phyloP scores from a whole-genome alignment of 371 early-diverging fungal genomes.

The Zychaea mexicana region DNA sequence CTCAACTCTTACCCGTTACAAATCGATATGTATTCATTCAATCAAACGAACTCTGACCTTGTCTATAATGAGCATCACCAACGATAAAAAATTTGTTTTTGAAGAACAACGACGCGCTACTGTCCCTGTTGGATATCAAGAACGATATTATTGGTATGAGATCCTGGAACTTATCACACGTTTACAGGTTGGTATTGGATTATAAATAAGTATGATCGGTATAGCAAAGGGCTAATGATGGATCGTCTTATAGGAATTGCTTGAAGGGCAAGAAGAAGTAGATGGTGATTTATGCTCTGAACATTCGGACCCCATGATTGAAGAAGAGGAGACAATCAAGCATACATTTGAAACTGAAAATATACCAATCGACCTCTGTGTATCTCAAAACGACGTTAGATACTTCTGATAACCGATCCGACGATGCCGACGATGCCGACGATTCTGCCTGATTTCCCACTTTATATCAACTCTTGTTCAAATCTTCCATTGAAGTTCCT shows the following conservation, averaged over 20 bases:
- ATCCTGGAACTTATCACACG: neutral
- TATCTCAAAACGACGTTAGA: no score
- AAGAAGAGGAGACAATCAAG: conserved; percentile 2
- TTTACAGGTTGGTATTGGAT: neutral
- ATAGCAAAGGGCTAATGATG: conserved; percentile 1
- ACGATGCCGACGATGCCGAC: no score
- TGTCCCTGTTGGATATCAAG: neutral
- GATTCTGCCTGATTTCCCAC: no score
- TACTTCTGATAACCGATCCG: no score
- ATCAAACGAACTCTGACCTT: neutral
- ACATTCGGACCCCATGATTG: conserved; percentile 1
- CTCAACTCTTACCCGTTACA: neutral
- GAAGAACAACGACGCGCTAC: neutral
- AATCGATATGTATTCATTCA: neutral
- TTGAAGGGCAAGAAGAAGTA: neutral
- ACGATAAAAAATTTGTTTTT: neutral
- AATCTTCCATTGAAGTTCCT: no score
- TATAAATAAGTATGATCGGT: conserved; percentile 2
- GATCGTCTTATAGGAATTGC: conserved; percentile 1
- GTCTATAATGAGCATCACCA: neutral
- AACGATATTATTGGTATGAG: neutral
- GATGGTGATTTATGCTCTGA: neutral
- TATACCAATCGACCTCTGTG: neutral
- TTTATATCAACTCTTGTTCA: no score
- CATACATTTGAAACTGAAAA: neutral